Base-by-base conservation (phyloP, 129 eudicot species). In the Silybum marianum region DNA sequence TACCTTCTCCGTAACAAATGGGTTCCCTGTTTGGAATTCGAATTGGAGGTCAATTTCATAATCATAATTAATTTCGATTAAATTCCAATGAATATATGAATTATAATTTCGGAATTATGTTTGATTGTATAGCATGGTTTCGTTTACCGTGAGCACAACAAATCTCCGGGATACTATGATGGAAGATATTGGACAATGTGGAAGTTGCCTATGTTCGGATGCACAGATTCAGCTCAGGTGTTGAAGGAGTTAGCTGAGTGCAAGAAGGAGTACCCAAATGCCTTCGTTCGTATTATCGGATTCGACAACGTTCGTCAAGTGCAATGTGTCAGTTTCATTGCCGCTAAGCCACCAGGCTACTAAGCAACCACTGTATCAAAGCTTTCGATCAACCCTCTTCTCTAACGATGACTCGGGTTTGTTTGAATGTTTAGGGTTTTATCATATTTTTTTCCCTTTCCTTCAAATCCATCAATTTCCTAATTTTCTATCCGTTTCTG, bases 141-240 rank as follows among this genome's bases (percentile, higher is more conserved):
- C 26, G 88, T 84, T 19, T 86, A 78, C 90, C 94, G 94, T 85
- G 92, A 88, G 91, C 30, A 90, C 94, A 0, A 83, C 72, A 40
- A 54, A 0, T 86, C 92, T 13, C 97, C 92, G 1, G 94, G 94
- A 65, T 92, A 92, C 97, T 90, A 92, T 63, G 97, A 92, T 9
- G 92, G 97, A 24, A 78, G 97, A 67, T 92, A 90, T 92, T 92
- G 94, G 97, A 88, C 92, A 22, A 92, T 92, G 94, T 92, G 97
- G 94, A 92, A 90, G 84, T 81, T 88, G 71, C 97, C 94, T 77
- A 90, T 88, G 97, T 91, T 88, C 69, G 92, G 97, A 1, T 91
- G 97, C 89, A 91, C 89, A 0, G 97, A 89, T 75, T 58, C 92
- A 8, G 30, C 81, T 22, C 97, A 90, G 44, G 97, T 92, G 58